Conservation (phyloP, 352 stramenopile species). For the Phytophthora pinifolia region DNA sequence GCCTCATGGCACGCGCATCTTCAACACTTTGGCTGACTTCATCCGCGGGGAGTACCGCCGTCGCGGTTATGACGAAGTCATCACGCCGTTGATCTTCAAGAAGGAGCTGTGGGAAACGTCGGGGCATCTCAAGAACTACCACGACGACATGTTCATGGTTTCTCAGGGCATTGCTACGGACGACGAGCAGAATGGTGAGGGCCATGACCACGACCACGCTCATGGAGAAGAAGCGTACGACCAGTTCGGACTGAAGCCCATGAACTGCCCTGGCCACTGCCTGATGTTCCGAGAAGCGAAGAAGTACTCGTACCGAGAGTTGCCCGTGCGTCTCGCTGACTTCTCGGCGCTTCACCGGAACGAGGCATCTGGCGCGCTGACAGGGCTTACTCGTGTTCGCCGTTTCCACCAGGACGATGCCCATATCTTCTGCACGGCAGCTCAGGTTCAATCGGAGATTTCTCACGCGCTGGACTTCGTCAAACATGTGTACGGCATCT, state of each 20-base stretch:
- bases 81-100: conserved; percentile 98
- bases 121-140: conserved; percentile 97
- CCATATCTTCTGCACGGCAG: conserved; percentile 97
- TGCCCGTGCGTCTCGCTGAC: conserved; percentile 94
- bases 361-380: conserved; percentile 94
- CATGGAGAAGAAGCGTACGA: conserved; percentile 56
- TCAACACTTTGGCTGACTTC: conserved; percentile 94
- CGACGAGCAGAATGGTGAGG: conserved; percentile 32
- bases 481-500: conserved; percentile 93
- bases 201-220: conserved; percentile 21
- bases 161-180: conserved; percentile 58
- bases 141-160: conserved; percentile 96
- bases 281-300: conserved; percentile 95
- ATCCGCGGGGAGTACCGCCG: conserved; percentile 85
- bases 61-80: conserved; percentile 96
- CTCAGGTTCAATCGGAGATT: conserved; percentile 97
- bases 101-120: conserved; percentile 97
- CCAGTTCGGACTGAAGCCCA: conserved; percentile 97
- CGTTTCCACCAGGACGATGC: conserved; percentile 99
- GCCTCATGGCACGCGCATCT: conserved; percentile 97
- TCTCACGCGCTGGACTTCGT: conserved; percentile 93
- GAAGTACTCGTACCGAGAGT: conserved; percentile 95
- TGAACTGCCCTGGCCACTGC: conserved; percentile 99
- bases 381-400: conserved; percentile 96
- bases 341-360: conserved; percentile 96